Percentiles rank a stretch among this genome's conserved stretches.
These are phyloP conservation scores for Cryptococcus sp. DNA, from an alignment of 1,284 basidiomycete species.

Conservation along the genomic window DNA sequence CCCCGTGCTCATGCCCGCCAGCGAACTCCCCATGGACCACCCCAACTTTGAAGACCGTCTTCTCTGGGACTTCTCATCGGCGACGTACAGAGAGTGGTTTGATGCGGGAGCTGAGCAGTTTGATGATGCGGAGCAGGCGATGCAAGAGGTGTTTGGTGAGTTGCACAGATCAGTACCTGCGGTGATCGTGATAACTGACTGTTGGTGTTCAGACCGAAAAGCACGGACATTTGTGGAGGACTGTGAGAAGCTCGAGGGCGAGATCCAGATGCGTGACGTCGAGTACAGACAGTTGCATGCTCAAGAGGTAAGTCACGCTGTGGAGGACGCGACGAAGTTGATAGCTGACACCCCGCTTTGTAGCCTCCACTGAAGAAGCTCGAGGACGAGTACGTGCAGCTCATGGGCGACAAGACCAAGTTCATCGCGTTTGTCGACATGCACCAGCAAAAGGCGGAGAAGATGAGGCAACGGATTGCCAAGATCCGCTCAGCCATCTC, in stretches of 20 bases:
- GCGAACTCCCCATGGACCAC: constrained; percentile 38
- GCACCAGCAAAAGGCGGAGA: constrained; percentile 44
- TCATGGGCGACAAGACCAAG: constrained; percentile 47
- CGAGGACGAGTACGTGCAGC: constrained; percentile 44
- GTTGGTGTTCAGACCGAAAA: constrained; percentile 31
- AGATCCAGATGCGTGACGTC: constrained; percentile 24
- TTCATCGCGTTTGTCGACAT: constrained; percentile 45
- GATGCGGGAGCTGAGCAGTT: constrained; percentile 69
- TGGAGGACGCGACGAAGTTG: neutral
- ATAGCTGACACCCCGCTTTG: constrained; percentile 1
- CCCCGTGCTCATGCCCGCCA: constrained; percentile 54
- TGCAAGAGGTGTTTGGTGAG: constrained; percentile 70
- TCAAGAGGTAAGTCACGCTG: constrained; percentile 36
- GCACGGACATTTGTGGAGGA: constrained; percentile 33
- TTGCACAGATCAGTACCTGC: neutral
- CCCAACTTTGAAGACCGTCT: constrained; percentile 61
- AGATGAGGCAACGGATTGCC: constrained; percentile 32
- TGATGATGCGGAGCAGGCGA: constrained; percentile 61
- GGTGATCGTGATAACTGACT: neutral
- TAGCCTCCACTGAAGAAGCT: constrained; percentile 42
- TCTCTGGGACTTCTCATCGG: constrained; percentile 68
- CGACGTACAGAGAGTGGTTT: constrained; percentile 66
- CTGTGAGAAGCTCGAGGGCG: constrained; percentile 34
- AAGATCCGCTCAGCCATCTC: constrained; percentile 29
- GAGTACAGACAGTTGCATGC: constrained; percentile 41